Evolutionary conservation across 306 rosid species (phyloP).

Genomic region (Rosa chinensis): DNA sequence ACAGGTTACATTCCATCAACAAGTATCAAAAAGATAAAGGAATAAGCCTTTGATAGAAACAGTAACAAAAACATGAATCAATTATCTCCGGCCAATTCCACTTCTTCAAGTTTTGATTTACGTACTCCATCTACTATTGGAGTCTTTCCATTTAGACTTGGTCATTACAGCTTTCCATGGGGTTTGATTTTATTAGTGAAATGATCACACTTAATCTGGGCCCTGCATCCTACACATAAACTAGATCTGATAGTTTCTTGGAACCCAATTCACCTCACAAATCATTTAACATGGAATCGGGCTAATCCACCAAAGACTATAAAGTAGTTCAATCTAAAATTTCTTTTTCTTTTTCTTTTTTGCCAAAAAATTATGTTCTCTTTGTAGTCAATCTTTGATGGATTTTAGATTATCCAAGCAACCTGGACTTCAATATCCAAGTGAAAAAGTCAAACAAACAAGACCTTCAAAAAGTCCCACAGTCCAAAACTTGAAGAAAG

Average conservation of each 20-base stretch:
- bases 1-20: slow-evolving; percentile 10
- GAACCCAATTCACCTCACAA: neutral
- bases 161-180: neutral
- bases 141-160: neutral
- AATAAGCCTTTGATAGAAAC: slow-evolving; percentile 13
- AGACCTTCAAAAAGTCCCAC: neutral
- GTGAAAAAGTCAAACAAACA: neutral
- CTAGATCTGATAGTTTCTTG: neutral
- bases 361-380: neutral
- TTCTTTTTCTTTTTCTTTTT: too few relatives aligned
- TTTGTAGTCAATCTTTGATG: neutral
- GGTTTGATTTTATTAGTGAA: neutral
- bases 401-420: neutral
- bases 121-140: neutral
- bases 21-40: neutral
- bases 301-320: neutral
- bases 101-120: neutral
- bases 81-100: neutral
- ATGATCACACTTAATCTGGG: neutral
- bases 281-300: neutral
- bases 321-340: neutral
- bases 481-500: neutral
- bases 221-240: neutral
- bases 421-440: neutral
- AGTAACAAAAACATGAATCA: neutral